Evolutionary conservation across 805 yeast species (phyloP), one percentile per base, ranked within the genome.

Genomic region (Suhomyces vadensis): DNA sequence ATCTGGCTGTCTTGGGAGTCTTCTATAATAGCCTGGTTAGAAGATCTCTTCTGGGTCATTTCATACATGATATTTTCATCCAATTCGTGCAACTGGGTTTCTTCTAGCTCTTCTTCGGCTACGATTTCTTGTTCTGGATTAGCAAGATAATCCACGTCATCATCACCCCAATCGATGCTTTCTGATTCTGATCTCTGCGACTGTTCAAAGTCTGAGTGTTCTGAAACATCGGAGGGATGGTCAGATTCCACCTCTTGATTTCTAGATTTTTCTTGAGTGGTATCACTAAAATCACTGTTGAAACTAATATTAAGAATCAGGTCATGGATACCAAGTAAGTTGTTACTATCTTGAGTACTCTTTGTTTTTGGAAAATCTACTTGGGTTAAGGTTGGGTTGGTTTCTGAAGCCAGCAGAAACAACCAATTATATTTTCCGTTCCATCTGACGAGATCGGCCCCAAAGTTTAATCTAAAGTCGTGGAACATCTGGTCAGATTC

Each of bases 371-470:
- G 31, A 14, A 20, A 7, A 7, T 29, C 33, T 9, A 16, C 35
- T 31, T 17, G 22, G 11, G 27, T 23, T 26, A 35, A 26, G 1
- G 39, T 25, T 10, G 17, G 35, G 3, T 10, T 11, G 11, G 47
- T 4, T 23, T 22, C 27, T 11, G 42, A 43, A n/a, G n/a, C n/a
- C n/a, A n/a, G n/a, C 33, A 29, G 33, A 37, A 61, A 61, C n/a
- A 64, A 44, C 14, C 19, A 27, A 6, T 50, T 50, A 37, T 50
- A 54, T 6, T 51, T 37, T 4, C 16, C 9, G 6, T 21, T 35
- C 66, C 65, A 63, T 22, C 49, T 48, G 1, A 56, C 22, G 9
- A 64, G 35, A 35, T 61, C 66, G 5, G 47, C 46, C 5, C 53
- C 55, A 20, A 46, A 51, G n/a, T 50, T 41, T 21, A 59, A 39